Evolutionary conservation across 305 asterid genomes (phyloP).

Genomic region (Fraxinus baroniana): DNA sequence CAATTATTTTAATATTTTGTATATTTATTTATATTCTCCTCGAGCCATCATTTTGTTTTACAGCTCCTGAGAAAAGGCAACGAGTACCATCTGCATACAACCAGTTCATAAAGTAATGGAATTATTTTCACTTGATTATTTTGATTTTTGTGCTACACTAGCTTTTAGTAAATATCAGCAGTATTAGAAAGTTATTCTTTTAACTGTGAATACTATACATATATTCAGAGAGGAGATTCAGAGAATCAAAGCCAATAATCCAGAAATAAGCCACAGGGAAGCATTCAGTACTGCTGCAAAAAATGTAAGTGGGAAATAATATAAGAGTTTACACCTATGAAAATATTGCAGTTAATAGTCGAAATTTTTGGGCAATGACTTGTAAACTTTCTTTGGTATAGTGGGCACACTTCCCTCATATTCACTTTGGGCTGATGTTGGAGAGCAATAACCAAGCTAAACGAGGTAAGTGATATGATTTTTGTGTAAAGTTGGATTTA

Average conservation of each 20-base stretch:
- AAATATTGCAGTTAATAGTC: background rate
- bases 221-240: slow-evolving; percentile 75
- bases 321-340: too few species aligned
- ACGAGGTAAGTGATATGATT: slow-evolving; percentile 35
- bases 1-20: background rate
- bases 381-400: slow-evolving; percentile 24
- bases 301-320: slow-evolving; percentile 47
- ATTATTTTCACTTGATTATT: background rate
- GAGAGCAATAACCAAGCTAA: slow-evolving; percentile 61
- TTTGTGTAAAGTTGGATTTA: background rate
- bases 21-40: background rate
- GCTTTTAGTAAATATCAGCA: background rate
- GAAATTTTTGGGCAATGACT: slow-evolving; percentile 12
- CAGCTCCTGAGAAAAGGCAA: slow-evolving; percentile 93
- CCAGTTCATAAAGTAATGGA: slow-evolving; percentile 77
- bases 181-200: background rate
- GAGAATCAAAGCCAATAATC: slow-evolving; percentile 85
- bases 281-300: slow-evolving; percentile 96
- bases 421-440: slow-evolving; percentile 86
- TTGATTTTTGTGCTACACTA: background rate
- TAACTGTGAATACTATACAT: background rate
- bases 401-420: slow-evolving; percentile 98
- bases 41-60: background rate
- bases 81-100: slow-evolving; percentile 90
- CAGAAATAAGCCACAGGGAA: slow-evolving; percentile 82